Evolutionary conservation across 768 basidiomycete species (phyloP).

Genomic region (Phlegmacium glaucopus): DNA sequence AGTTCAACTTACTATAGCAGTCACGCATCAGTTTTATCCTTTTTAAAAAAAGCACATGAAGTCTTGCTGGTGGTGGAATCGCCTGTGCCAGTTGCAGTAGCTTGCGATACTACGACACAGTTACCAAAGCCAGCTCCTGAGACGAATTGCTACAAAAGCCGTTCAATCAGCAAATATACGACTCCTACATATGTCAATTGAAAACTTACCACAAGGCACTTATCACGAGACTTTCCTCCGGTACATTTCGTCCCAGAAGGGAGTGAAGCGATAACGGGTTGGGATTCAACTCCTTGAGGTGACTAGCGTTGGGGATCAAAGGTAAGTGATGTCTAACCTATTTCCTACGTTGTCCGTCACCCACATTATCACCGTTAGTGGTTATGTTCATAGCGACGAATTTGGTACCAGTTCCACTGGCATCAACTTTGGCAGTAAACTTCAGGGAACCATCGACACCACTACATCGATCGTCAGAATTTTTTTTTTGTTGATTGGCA

Average conservation of each 20-base stretch:
- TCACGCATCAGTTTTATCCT: no score
- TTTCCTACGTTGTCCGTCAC: slow-evolving; percentile 9
- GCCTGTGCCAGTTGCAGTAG: slow-evolving; percentile 15
- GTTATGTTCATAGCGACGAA: slow-evolving; percentile 36
- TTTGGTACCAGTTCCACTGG: slow-evolving; percentile 37
- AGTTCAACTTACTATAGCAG: no score
- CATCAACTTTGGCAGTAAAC: slow-evolving; percentile 43
- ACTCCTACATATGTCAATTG: neutral
- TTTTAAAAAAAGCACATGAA: slow-evolving; percentile 10
- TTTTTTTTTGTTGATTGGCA: neutral
- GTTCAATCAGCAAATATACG: neutral
- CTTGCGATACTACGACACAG: slow-evolving; percentile 47
- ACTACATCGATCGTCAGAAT: slow-evolving; percentile 8
- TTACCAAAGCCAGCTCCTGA: slow-evolving; percentile 52
- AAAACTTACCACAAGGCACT: slow-evolving; percentile 45
- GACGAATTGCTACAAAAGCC: slow-evolving; percentile 34
- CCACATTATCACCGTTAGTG: slow-evolving; percentile 46
- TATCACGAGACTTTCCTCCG: slow-evolving; percentile 40
- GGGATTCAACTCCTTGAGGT: slow-evolving; percentile 33
- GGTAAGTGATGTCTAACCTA: neutral
- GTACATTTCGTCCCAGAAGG: slow-evolving; percentile 49
- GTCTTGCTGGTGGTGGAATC: slow-evolving; percentile 8
- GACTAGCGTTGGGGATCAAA: slow-evolving; percentile 21
- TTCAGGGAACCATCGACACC: slow-evolving; percentile 44
- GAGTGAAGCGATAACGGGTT: slow-evolving; percentile 40